A percentile compares a stretch with the other conserved stretches of the same genome.
These are phyloP conservation scores for Penicillium crystallinum DNA, from an alignment of 495 filamentous ascomycete genomes.

Conservation along the genomic window DNA sequence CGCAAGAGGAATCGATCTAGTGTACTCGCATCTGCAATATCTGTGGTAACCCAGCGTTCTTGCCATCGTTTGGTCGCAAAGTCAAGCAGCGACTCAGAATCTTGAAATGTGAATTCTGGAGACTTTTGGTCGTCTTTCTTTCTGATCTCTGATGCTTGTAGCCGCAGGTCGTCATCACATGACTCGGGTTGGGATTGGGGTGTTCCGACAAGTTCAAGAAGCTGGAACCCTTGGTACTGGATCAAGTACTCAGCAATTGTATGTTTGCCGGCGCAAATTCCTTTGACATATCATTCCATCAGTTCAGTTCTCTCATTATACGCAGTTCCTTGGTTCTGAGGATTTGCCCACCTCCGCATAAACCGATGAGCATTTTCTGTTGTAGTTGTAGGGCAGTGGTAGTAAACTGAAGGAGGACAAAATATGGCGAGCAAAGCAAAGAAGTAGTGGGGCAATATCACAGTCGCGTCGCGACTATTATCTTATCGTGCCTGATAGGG, in stretches of 20 bases:
- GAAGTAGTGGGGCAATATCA: constrained; percentile 3
- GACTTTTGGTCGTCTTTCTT: constrained; percentile 16
- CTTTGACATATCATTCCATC: constrained; percentile 43
- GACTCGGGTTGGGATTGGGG: constrained; percentile 15
- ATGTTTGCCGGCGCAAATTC: constrained; percentile 85
- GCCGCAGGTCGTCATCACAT: constrained; percentile 27
- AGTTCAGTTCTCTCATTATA: constrained; percentile 1
- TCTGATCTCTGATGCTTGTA: constrained; percentile 24
- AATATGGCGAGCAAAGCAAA: not conserved
- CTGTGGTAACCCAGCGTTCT: constrained; percentile 75
- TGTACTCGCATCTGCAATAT: constrained; percentile 62
- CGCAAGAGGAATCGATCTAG: constrained; percentile 69
- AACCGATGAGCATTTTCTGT: constrained; percentile 76
- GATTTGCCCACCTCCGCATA: constrained; percentile 74
- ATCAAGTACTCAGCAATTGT: constrained; percentile 80
- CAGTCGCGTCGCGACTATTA: not conserved
- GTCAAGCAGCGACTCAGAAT: constrained; percentile 61
- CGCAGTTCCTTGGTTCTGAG: not conserved
- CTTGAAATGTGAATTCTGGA: constrained; percentile 47
- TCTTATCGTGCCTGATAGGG: constrained; percentile 8
- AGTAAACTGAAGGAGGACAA: not conserved
- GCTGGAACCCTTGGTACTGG: constrained; percentile 66
- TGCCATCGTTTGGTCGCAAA: constrained; percentile 83
- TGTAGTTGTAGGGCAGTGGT: not conserved
- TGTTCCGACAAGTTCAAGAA: constrained; percentile 29